Conservation (phyloP, 805 yeast genomes). For the Maudiozyma bulderi region DNA sequence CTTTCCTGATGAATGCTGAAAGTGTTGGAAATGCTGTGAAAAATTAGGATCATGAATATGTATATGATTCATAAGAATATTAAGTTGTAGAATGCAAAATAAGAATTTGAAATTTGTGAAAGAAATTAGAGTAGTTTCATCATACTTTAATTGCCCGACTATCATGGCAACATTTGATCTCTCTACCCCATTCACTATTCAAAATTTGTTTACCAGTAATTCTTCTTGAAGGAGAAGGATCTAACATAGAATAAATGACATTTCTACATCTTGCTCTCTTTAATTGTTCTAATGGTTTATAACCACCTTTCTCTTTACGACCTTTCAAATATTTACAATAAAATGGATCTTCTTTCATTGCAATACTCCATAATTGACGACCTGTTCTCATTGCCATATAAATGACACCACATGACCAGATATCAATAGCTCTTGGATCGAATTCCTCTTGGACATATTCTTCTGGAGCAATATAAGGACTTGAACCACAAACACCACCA, state of each 20-base stretch:
- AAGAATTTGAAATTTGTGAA: not conserved
- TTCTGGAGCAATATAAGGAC: slow-evolving; percentile 89
- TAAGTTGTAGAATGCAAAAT: not conserved
- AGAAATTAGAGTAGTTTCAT: not conserved
- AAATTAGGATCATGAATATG: not conserved
- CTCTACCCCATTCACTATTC: slow-evolving; percentile 93
- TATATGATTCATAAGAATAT: not conserved
- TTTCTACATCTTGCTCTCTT: slow-evolving; percentile 85
- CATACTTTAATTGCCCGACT: not conserved
- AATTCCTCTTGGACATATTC: slow-evolving; percentile 55
- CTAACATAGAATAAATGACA: slow-evolving; percentile 85
- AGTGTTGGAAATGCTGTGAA: not conserved
- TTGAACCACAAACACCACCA: slow-evolving; percentile 74
- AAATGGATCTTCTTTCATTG: slow-evolving; percentile 73
- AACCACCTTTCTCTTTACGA: slow-evolving; percentile 75
- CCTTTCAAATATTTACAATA: slow-evolving; percentile 65
- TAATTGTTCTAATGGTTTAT: slow-evolving; percentile 80
- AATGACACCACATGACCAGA: slow-evolving; percentile 90
- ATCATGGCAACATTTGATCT: slow-evolving; percentile 58
- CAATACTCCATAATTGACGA: slow-evolving; percentile 82
- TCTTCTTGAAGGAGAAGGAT: slow-evolving; percentile 81
- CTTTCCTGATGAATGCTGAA: not conserved
- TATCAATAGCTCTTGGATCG: slow-evolving; percentile 75
- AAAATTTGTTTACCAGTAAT: slow-evolving; percentile 81
- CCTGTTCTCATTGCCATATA: slow-evolving; percentile 95